Evolutionary conservation across 129 eudicot species (phyloP), one percentile per base, ranked within the genome.

Genomic region (Flaveria linearis): DNA sequence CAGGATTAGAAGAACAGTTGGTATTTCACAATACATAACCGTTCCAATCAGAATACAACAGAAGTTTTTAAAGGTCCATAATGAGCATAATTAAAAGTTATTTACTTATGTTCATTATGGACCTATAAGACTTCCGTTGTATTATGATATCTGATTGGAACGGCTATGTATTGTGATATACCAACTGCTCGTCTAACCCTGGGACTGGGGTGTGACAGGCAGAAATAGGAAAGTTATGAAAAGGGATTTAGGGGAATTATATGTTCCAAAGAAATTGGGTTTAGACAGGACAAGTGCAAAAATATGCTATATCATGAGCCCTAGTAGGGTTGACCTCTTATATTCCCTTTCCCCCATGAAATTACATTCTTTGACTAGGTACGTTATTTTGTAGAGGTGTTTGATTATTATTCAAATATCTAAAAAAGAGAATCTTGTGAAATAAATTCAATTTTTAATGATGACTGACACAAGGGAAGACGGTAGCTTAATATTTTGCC

Each of bases 311-410:
- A 36, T 25, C 41, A 25, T 60, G 66, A 23, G 17, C n/a, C 66
- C 66, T 23, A 25, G 28, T 36, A 60, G n/a, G 66, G 66, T 60
- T 60, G 66, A 25, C 66, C 39, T 60, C 39, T 60, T 60, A 60
- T 12, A 60, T 60, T 25, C 17, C 66, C 66, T 60, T 23, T 25
- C 36, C 66, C 66, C 39, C 39, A 60, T 57, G 33, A 57, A 57
- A 57, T 57, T 20, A 60, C 66, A 60, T 11, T 60, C 15, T 60
- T 11, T 60, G 66, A 60, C 17, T 25, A 25, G 39, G 16, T 3
- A 25, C 11, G 66, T 25, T 23, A 25, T 60, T 17, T 60, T 23
- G 25, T 23, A 23, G 0, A 56, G 20, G 62, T 18, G 62, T 9
- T 20, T 9, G 5, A 56, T 56, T 17, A 56, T 18, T 56, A 17